Evolutionary conservation across 2,329 filamentous ascomycete species (phyloP), one percentile per base, ranked within the genome.

Genomic region (Aspergillus pseudoviridinutans): DNA sequence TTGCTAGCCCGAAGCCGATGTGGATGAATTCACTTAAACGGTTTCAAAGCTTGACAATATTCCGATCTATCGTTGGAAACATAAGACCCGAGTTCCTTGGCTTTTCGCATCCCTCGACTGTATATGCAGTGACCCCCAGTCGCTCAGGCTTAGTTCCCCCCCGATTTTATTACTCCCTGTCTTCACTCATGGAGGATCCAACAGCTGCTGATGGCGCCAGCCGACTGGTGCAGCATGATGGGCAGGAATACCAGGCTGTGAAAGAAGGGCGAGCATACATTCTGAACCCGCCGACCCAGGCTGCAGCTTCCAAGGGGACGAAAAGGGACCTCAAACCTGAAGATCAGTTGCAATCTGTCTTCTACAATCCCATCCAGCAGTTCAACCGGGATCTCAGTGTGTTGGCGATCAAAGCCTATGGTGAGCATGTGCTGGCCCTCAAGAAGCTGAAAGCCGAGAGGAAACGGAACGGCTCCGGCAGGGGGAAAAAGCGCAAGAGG

Each of bases 331-430:
- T 74, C 28, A 74, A 74, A 56, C 78, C 82, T 58, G 83, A 87
- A 53, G 81, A 85, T 65, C 80, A 86, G 42, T 84, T 87, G 65
- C 89, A 93, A 67, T 80, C 81, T 35, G 95, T 99, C 56, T 99
- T 99, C 71, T 99, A 99, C 82, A 99, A 99, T 67, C 93, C 94
- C 0, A 97, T 99, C 55, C 94, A 99, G 72, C 94, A 99, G 72
- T 99, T 97, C 81, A 99, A 99, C 75, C 89, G 95, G 50, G 94
- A 99, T 71, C 77, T 99, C 63, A 97, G 91, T 59, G 91, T 97
- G 27, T 82, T 99, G 14, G 91, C 91, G 0, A 96, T 99, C 73
- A 91, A 90, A 69, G 89, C 90, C 0, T 96, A 93, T 72, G 91
- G 90, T 1, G 87, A 94, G 64, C 86, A 91, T 67, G 68, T 75